These are phyloP conservation scores for Sideroxylon spinosum DNA, from an alignment of 179 eudicot genomes.

Conservation along the genomic window DNA sequence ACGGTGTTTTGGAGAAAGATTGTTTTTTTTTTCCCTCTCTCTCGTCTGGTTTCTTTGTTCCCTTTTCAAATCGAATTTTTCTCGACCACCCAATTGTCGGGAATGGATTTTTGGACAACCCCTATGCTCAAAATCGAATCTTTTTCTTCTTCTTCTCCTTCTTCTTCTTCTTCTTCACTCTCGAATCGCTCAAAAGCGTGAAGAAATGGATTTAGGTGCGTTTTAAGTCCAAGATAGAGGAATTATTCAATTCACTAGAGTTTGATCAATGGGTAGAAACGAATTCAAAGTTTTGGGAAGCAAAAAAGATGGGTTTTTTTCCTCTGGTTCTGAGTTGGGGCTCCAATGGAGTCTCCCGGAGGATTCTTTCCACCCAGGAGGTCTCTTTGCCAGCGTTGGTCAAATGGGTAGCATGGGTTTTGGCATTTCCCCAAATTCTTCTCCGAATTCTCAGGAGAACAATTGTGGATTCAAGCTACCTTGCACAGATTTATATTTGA, in stretches of 20 bases:
- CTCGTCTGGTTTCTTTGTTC: not conserved
- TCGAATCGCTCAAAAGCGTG: constrained; percentile 11
- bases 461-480: constrained; percentile 53
- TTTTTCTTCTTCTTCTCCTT: not conserved
- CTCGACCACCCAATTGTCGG: constrained; percentile 5
- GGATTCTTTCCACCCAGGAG: constrained; percentile 42
- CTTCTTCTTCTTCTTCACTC: not conserved
- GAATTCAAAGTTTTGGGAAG: constrained; percentile 29
- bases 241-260: not conserved
- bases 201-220: not conserved
- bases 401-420: constrained; percentile 54
- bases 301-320: constrained; percentile 31
- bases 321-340: constrained; percentile 43
- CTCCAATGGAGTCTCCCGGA: constrained; percentile 52
- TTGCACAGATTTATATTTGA: constrained; percentile 52
- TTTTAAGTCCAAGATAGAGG: constrained; percentile 1
- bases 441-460: constrained; percentile 48
- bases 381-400: constrained; percentile 74
- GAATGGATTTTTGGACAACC: constrained; percentile 19
- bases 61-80: constrained; percentile 9
- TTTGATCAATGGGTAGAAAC: constrained; percentile 18
- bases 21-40: not conserved
- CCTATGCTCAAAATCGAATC: constrained; percentile 22
- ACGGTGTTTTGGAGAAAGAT: not conserved
- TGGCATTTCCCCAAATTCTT: constrained; percentile 46